phyloP scores from a whole-genome alignment of 345 rosid species.

The Rhodamnia argentea region DNA sequence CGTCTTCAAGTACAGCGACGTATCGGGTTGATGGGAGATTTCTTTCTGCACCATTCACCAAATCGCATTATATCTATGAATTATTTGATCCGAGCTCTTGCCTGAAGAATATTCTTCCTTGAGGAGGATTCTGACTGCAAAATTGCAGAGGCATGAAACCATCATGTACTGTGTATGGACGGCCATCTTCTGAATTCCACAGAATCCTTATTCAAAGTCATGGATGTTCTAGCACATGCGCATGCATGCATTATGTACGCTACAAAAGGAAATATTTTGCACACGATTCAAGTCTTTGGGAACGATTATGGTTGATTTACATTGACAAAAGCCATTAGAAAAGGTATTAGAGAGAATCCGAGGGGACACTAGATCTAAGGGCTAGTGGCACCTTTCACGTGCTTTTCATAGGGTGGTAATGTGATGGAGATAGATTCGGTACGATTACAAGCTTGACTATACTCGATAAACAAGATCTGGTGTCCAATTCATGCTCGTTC shows the following conservation, averaged over 20 bases:
- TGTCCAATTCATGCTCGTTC: neutral
- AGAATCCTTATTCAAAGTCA: neutral
- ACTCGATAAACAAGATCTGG: neutral
- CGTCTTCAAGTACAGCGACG: slow-evolving; percentile 85
- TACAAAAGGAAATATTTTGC: neutral
- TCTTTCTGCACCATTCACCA: neutral
- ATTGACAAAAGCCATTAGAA: neutral
- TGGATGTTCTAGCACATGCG: neutral
- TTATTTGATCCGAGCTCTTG: neutral
- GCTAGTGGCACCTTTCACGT: neutral
- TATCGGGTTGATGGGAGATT: slow-evolving; percentile 10
- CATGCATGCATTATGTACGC: neutral
- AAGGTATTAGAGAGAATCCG: neutral
- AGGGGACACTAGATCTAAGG: neutral
- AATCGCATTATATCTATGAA: neutral
- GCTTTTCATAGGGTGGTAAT: neutral
- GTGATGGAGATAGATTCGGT: too few relatives aligned
- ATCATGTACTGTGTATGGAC: neutral
- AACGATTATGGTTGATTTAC: neutral
- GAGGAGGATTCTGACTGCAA: neutral
- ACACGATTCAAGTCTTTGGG: neutral
- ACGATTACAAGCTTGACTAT: neutral
- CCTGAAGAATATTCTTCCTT: neutral
- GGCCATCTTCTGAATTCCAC: neutral
- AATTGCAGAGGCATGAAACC: neutral